Conservation (phyloP, 805 yeast genomes). For the Saccharomycopsis sp. region DNA sequence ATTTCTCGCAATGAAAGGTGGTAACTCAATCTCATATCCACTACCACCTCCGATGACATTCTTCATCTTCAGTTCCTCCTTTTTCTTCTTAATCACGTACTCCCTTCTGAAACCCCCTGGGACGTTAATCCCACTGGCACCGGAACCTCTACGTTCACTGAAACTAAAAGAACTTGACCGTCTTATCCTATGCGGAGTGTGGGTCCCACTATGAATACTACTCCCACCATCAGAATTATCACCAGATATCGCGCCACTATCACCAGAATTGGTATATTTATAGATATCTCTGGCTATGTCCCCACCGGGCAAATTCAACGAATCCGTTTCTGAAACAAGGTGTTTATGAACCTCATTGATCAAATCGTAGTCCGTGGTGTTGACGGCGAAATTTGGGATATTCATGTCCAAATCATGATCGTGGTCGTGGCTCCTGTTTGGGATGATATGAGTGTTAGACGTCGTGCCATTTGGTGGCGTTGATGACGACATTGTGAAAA, state of each 20-base stretch:
- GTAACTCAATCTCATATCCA: neutral
- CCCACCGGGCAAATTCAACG: conserved; percentile 27
- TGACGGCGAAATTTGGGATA: conserved; percentile 19
- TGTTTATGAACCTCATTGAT: conserved; percentile 22
- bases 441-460: conserved; percentile 12
- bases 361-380: conserved; percentile 16
- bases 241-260: neutral
- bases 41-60: neutral
- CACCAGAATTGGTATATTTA: conserved; percentile 21
- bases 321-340: conserved; percentile 22
- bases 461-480: neutral
- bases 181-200: conserved; percentile 9
- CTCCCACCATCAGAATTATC: neutral
- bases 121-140: conserved; percentile 61
- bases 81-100: conserved; percentile 40
- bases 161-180: conserved; percentile 20
- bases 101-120: conserved; percentile 84
- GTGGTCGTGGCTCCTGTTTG: neutral
- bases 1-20: conserved; percentile 57
- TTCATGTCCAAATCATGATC: conserved; percentile 1
- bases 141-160: conserved; percentile 46
- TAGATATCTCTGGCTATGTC: conserved; percentile 34
- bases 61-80: conserved; percentile 20
- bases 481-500: conserved; percentile 15
- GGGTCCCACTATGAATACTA: neutral